A percentile compares a stretch with the other conserved stretches of the same genome.
phyloP scores from a whole-genome alignment of 495 filamentous ascomycete genomes.

The Penicillium samsonianum region DNA sequence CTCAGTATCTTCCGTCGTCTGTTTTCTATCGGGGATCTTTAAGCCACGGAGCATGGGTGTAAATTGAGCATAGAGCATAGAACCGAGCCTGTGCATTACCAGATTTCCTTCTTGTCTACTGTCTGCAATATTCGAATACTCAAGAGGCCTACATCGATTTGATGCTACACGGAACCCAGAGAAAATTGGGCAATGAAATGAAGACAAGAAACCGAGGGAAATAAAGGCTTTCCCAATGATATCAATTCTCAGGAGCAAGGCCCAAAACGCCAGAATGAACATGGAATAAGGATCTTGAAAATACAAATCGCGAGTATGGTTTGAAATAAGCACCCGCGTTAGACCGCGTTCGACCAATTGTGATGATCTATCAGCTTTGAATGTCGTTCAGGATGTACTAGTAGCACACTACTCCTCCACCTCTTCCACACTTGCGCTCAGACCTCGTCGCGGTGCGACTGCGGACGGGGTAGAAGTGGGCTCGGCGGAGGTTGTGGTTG shows the following conservation, averaged over 20 bases:
- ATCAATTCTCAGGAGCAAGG: not conserved
- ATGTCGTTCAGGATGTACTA: not conserved
- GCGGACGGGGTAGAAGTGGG: conserved; percentile 47
- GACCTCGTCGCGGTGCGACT: conserved; percentile 48
- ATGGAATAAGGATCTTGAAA: not conserved
- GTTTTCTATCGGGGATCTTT: not conserved
- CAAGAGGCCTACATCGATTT: not conserved
- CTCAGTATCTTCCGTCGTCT: not conserved
- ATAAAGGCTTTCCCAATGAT: not conserved
- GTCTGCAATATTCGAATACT: not conserved
- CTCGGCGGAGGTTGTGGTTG: conserved; percentile 60
- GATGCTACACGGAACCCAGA: not conserved
- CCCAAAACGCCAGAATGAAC: conserved; percentile 4
- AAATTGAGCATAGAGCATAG: not conserved
- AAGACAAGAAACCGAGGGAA: not conserved
- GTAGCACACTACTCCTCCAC: conserved; percentile 62
- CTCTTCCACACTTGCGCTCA: conserved; percentile 66
- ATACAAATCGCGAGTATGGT: not conserved
- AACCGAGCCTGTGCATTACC: not conserved
- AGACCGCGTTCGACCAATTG: not conserved
- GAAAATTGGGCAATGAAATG: not conserved
- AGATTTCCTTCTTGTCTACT: not conserved
- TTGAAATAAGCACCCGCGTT: not conserved
- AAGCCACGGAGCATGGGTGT: not conserved
- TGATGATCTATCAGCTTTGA: conserved; percentile 3